Conservation (phyloP, 257 asterid genomes). For the Hygrophila difformis region DNA sequence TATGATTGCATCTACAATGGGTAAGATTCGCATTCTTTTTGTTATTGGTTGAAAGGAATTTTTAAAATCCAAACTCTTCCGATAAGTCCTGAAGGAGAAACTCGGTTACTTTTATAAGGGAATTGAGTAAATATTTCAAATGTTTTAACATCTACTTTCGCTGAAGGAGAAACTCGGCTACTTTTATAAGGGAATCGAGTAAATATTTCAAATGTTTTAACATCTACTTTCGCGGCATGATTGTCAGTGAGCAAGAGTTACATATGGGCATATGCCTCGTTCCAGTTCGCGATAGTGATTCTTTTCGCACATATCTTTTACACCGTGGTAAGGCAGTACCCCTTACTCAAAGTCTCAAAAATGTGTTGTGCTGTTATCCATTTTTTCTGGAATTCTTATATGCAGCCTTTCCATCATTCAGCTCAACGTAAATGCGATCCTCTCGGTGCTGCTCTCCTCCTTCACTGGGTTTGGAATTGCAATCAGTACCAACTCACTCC, state of each 20-base stretch:
- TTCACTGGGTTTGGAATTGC: slow-evolving; percentile 96
- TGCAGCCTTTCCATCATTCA: slow-evolving; percentile 21
- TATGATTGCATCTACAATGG: slow-evolving; percentile 93
- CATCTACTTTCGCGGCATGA: too few species aligned
- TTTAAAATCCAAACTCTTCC: too few species aligned
- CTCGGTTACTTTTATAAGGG: too few species aligned
- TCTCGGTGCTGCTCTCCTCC: slow-evolving; percentile 85
- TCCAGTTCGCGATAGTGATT: slow-evolving; percentile 93
- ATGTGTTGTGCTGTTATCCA: too few species aligned
- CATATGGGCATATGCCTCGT: slow-evolving; percentile 97
- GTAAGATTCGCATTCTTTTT: slow-evolving; percentile 28
- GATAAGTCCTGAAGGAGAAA: too few species aligned
- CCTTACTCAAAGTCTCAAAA: neutral
- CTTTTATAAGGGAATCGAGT: too few species aligned
- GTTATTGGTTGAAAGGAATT: neutral
- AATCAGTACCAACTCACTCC: slow-evolving; percentile 85
- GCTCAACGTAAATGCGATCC: slow-evolving; percentile 72
- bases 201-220: too few species aligned
- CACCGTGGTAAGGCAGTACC: slow-evolving; percentile 48
- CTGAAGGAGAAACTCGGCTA: too few species aligned
- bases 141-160: too few species aligned
- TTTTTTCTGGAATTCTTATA: too few species aligned
- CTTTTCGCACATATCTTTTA: slow-evolving; percentile 90
- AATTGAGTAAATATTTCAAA: too few species aligned
- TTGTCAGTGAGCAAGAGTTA: slow-evolving; percentile 83